Evolutionary conservation across 2,329 filamentous ascomycete species (phyloP), one percentile per base, ranked within the genome.

Genomic region (Colletotrichum sidae): DNA sequence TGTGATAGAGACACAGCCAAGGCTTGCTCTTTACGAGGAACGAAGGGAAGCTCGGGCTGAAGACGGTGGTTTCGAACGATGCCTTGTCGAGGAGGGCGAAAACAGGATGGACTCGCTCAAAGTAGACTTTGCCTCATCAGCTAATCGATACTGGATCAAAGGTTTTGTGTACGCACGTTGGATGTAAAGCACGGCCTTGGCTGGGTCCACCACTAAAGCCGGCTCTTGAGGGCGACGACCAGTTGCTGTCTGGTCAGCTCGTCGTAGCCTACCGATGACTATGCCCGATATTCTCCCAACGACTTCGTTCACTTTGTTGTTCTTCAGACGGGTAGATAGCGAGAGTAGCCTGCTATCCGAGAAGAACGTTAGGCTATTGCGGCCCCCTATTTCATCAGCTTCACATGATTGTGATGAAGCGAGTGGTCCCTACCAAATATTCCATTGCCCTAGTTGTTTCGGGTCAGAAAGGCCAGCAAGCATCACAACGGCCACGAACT

Each of bases 1-100:
- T 52, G 58, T 80, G 71, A 67, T 81, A 83, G 4, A 82, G 65
- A 8, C 77, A 76, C 0, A 73, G 76, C 70, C 76, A 80, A 0
- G 75, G 69, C 42, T 74, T 72, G 60, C 72, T 76, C 0, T 60
- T 69, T 8, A 69, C 54, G 1, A 79, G 68, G 4, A 69, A 52
- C 6, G 70, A 59, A 6, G 66, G 62, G 4, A 78, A 71, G 12
- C 76, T 59, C 4, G 72, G 59, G 37, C 69, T 71, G 8, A 69
- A 67, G 7, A 73, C 73, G 15, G 73, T 72, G 0, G 70, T 61
- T 64, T 80, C 76, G 57, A 82, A 82, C 4, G 69, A 54, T 13
- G 66, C 53, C 38, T 71, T 73, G 50, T 81, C 76, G 2, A 82
- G 72, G 58, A 82, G 81, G 1, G 80, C 78, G 61, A 80, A 78